phyloP scores from a whole-genome alignment of 306 rosid species.

The Vigna radiata region DNA sequence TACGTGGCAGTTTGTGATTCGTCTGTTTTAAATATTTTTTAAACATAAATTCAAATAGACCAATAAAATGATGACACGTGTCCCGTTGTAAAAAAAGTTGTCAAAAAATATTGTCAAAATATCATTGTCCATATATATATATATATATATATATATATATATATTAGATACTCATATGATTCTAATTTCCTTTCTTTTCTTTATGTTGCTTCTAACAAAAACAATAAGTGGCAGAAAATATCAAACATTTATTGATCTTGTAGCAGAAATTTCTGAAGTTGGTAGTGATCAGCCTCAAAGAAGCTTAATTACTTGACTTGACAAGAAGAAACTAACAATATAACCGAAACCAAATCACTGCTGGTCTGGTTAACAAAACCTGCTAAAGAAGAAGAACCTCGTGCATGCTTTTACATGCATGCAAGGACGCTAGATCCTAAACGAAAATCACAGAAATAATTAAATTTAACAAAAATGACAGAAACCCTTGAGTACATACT shows the following conservation, averaged over 20 bases:
- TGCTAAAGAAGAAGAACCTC: not conserved
- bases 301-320: not conserved
- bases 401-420: conserved; percentile 25
- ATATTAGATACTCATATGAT: no score
- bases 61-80: no score
- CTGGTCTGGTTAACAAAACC: conserved; percentile 4
- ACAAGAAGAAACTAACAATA: not conserved
- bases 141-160: no score
- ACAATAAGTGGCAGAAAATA: no score
- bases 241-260: conserved; percentile 33
- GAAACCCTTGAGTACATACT: not conserved
- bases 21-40: no score
- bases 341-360: conserved; percentile 7
- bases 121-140: no score
- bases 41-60: no score
- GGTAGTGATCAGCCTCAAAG: not conserved
- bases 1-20: no score
- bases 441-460: conserved; percentile 10
- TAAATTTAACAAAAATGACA: conserved; percentile 27
- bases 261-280: conserved; percentile 5
- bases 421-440: conserved; percentile 26
- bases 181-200: no score
- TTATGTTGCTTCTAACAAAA: no score
- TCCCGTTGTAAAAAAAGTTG: no score
- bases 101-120: no score